Percentiles rank a stretch among this genome's conserved stretches.
These are phyloP conservation scores for Thelephora terrestris DNA, from an alignment of 1,284 basidiomycete genomes.

Conservation along the genomic window DNA sequence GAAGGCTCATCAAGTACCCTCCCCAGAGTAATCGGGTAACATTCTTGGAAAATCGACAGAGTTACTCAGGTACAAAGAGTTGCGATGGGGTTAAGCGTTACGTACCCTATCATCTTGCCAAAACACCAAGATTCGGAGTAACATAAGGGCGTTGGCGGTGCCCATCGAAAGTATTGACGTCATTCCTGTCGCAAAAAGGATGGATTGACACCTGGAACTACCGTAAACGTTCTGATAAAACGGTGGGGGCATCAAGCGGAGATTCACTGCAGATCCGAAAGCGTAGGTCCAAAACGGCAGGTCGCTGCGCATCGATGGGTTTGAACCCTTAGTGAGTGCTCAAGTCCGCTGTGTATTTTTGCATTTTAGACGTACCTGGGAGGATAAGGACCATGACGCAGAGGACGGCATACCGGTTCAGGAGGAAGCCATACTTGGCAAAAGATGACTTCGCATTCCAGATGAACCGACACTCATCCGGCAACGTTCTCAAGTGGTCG, in stretches of 20 bases:
- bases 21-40: no score
- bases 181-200: constrained; percentile 17
- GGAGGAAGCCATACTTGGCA: constrained; percentile 35
- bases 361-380: constrained; percentile 9
- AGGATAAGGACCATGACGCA: constrained; percentile 14
- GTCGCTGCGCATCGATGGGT: background rate
- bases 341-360: constrained; percentile 13
- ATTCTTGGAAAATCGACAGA: no score
- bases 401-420: constrained; percentile 42
- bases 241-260: no score
- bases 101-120: constrained; percentile 22
- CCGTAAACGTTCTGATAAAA: no score
- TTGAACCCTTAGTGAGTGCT: constrained; percentile 3
- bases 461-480: constrained; percentile 35
- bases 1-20: no score
- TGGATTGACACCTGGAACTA: constrained; percentile 15
- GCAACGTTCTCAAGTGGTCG: constrained; percentile 36
- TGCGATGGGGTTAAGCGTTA: background rate
- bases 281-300: constrained; percentile 3
- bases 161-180: constrained; percentile 19
- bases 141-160: constrained; percentile 21
- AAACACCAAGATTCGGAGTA: constrained; percentile 20
- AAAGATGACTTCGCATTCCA: constrained; percentile 33
- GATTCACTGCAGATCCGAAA: no score
- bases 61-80: no score